Conservation (phyloP, 345 rosid genomes). For the Eucalyptus sp. region DNA sequence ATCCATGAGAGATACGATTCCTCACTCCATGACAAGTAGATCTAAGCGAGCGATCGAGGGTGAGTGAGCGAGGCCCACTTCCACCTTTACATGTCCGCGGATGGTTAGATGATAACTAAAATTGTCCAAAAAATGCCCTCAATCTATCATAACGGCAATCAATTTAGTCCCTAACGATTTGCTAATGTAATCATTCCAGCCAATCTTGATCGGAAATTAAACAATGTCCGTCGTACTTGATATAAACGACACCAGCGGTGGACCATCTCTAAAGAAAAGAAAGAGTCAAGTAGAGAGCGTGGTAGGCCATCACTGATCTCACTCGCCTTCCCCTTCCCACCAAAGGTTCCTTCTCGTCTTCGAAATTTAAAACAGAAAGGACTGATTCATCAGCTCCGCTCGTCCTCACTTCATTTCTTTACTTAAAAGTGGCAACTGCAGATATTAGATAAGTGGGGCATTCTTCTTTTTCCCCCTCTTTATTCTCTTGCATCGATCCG, state of each 20-base stretch:
- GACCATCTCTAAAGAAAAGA: neutral
- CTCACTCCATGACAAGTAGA: neutral
- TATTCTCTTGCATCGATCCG: neutral
- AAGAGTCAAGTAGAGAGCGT: neutral
- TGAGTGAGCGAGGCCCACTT: neutral
- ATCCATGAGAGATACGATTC: neutral
- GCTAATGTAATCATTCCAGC: accelerated
- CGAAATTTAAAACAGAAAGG: neutral
- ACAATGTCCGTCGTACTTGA: neutral
- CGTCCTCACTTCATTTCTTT: neutral
- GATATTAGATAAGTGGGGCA: neutral
- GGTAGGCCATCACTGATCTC: neutral
- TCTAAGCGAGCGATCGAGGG: neutral
- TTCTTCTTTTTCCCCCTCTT: neutral
- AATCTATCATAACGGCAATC: accelerated
- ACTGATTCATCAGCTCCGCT: neutral
- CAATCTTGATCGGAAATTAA: neutral
- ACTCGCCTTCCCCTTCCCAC: neutral
- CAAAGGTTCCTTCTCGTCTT: neutral
- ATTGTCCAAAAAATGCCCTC: neutral
- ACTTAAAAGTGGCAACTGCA: neutral
- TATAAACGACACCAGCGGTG: accelerated
- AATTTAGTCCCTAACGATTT: accelerated
- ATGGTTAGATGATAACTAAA: neutral
- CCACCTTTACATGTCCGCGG: neutral